phyloP scores from a whole-genome alignment of 140 eudicot genomes.

The Ambrosia hybrid region DNA sequence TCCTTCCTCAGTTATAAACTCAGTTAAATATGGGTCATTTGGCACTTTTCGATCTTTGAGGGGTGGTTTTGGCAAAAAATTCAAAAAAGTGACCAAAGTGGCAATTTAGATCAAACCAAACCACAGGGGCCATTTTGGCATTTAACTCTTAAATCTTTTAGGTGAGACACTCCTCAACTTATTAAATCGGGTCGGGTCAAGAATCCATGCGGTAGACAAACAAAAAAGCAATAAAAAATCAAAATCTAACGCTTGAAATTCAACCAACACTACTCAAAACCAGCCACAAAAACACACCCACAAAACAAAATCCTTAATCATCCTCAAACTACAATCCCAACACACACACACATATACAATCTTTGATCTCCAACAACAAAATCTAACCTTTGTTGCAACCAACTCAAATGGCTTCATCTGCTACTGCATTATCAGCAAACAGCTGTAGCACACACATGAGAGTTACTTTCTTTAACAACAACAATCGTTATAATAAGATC shows the following conservation, averaged over 20 bases:
- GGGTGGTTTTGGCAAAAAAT: no score
- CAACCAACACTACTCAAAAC: slow-evolving; percentile 31
- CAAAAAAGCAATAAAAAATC: slow-evolving; percentile 6
- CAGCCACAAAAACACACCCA: slow-evolving; percentile 39
- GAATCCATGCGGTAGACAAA: not conserved
- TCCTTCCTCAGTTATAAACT: no score
- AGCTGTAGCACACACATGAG: slow-evolving; percentile 41
- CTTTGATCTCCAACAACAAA: slow-evolving; percentile 3
- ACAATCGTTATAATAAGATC: slow-evolving; percentile 28
- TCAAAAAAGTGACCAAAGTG: no score
- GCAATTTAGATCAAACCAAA: no score
- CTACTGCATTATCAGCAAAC: slow-evolving; percentile 48
- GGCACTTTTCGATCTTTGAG: no score
- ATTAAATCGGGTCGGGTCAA: not conserved
- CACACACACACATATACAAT: no score
- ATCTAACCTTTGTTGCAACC: slow-evolving; percentile 10
- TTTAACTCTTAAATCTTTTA: no score
- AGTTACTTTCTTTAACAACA: slow-evolving; percentile 38
- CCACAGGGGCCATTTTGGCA: no score
- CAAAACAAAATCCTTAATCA: slow-evolving; percentile 25
- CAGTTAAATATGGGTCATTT: no score
- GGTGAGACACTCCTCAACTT: not conserved
- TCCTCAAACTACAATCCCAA: slow-evolving; percentile 2
- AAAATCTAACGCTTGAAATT: slow-evolving; percentile 30
- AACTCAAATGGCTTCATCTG: slow-evolving; percentile 44